These are phyloP conservation scores for Actinomucor elegans DNA, from an alignment of 371 early-diverging fungal genomes.

Conservation along the genomic window DNA sequence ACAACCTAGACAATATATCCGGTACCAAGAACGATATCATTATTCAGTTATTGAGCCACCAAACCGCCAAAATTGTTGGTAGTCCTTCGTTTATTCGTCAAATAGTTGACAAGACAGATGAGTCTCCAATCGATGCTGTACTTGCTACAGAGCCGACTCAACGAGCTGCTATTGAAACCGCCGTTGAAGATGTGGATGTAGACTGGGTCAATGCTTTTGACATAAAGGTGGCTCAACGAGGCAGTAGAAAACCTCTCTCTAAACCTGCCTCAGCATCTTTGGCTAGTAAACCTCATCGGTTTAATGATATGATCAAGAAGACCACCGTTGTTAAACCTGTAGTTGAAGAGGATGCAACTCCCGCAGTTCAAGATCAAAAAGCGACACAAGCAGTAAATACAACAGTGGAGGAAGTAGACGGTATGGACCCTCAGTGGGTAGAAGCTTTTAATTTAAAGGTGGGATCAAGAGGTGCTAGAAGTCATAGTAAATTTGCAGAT, in stretches of 20 bases:
- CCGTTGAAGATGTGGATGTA: slow-evolving; percentile 16
- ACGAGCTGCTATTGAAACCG: background rate
- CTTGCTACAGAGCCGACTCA: background rate
- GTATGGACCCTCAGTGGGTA: slow-evolving; percentile 20
- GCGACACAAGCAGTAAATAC: background rate
- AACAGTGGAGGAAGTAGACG: background rate
- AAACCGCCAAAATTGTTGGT: slow-evolving; percentile 15
- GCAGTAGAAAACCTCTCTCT: slow-evolving; percentile 4
- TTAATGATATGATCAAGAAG: slow-evolving; percentile 3
- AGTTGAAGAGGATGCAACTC: background rate
- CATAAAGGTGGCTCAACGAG: slow-evolving; percentile 23
- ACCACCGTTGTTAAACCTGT: background rate
- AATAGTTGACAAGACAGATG: background rate
- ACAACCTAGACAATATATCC: slow-evolving; percentile 6
- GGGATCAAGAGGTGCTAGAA: slow-evolving; percentile 14
- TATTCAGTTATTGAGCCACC: slow-evolving; percentile 14
- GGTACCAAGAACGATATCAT: slow-evolving; percentile 32
- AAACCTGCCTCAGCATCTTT: background rate
- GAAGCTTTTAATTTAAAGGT: slow-evolving; percentile 30
- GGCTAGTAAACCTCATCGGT: slow-evolving; percentile 4
- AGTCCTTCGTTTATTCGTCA: background rate
- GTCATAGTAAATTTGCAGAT: background rate
- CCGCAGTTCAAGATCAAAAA: background rate
- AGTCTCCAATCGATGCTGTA: too few relatives aligned
- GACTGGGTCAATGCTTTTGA: slow-evolving; percentile 39